These are phyloP conservation scores for Wickerhamomyces canadensis DNA, from an alignment of 805 yeast species.

Conservation along the genomic window DNA sequence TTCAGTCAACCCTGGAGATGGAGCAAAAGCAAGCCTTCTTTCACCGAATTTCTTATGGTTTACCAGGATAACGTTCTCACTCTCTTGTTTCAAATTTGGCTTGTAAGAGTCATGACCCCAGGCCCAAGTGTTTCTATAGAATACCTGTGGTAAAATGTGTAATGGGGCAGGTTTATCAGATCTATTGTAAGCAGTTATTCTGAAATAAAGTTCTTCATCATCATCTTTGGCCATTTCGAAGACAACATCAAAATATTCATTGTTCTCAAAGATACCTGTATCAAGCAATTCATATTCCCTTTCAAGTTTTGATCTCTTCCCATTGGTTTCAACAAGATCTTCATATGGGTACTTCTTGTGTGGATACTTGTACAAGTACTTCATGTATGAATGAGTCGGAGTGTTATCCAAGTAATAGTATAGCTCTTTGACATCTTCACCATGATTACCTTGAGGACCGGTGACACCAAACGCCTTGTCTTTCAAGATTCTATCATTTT, in stretches of 20 bases:
- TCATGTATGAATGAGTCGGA: constrained; percentile 90
- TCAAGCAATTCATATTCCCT: constrained; percentile 80
- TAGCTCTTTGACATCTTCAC: constrained; percentile 88
- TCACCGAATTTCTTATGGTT: constrained; percentile 67
- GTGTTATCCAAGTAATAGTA: constrained; percentile 86
- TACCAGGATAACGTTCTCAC: constrained; percentile 47
- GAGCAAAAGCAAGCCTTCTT: constrained; percentile 60
- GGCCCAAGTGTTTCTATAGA: constrained; percentile 88
- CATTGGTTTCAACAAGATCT: constrained; percentile 62
- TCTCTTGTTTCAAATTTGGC: constrained; percentile 41
- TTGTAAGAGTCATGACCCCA: constrained; percentile 63
- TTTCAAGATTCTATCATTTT: constrained; percentile 75
- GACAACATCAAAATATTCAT: constrained; percentile 74
- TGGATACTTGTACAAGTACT: constrained; percentile 90
- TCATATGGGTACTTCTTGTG: constrained; percentile 79
- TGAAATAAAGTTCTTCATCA: constrained; percentile 71
- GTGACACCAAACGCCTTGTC: constrained; percentile 86
- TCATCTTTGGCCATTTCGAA: constrained; percentile 88
- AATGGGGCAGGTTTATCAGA: constrained; percentile 82
- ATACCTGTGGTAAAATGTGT: constrained; percentile 78
- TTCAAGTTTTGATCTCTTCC: constrained; percentile 58
- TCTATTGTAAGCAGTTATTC: constrained; percentile 85
- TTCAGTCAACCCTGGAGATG: constrained; percentile 71
- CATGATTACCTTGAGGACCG: constrained; percentile 92
- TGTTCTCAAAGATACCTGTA: constrained; percentile 62